Conservation (phyloP, 805 yeast genomes). For the Wickerhamomyces canadensis region DNA sequence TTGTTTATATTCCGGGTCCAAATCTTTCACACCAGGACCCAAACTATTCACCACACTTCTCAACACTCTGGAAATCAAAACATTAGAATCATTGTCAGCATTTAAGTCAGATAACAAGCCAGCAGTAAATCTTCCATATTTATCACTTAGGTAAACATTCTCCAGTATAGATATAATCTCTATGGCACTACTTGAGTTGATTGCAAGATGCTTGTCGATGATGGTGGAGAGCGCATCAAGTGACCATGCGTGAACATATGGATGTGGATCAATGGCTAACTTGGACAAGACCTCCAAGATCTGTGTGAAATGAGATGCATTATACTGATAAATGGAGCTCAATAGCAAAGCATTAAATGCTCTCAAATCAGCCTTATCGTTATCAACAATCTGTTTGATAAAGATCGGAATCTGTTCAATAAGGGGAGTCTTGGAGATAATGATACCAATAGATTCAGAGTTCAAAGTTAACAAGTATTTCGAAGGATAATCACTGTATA, state of each 20-base stretch:
- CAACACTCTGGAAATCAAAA: slow-evolving; percentile 37
- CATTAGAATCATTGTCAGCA: slow-evolving; percentile 38
- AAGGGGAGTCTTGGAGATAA: slow-evolving; percentile 32
- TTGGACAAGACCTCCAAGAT: slow-evolving; percentile 54
- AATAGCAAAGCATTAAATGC: slow-evolving; percentile 49
- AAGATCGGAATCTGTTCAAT: slow-evolving; percentile 44
- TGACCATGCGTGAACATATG: slow-evolving; percentile 72
- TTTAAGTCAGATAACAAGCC: slow-evolving; percentile 44
- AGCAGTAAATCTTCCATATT: slow-evolving; percentile 42
- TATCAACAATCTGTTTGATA: slow-evolving; percentile 63
- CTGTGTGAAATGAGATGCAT: slow-evolving; percentile 35
- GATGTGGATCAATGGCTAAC: slow-evolving; percentile 75
- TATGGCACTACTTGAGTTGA: slow-evolving; percentile 38
- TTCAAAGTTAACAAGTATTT: slow-evolving; percentile 39
- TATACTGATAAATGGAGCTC: slow-evolving; percentile 39
- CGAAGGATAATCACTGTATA: slow-evolving; percentile 11
- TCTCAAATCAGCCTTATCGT: slow-evolving; percentile 58
- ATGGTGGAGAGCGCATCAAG: slow-evolving; percentile 52
- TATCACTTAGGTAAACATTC: slow-evolving; percentile 37
- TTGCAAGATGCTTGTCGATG: slow-evolving; percentile 48
- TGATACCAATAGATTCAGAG: slow-evolving; percentile 54
- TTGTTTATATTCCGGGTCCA: slow-evolving; percentile 25
- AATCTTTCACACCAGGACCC: slow-evolving; percentile 49
- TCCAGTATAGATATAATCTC: slow-evolving; percentile 37
- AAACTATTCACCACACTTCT: slow-evolving; percentile 41